Base-by-base conservation (phyloP, 2,329 filamentous ascomycete genomes). In the Colletotrichum eleusines region DNA sequence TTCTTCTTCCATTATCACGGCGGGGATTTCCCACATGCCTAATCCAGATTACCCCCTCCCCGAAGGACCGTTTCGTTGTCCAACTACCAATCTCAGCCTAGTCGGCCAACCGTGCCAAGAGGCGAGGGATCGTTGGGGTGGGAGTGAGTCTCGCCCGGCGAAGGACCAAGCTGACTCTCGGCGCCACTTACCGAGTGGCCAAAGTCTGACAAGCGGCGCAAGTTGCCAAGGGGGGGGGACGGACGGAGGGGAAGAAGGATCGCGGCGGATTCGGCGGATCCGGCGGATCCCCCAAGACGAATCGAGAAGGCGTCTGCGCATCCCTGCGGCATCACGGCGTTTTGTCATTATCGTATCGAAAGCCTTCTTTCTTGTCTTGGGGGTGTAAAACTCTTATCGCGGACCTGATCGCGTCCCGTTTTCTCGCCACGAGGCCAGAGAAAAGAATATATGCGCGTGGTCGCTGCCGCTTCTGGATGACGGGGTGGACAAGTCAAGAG, bases 161-260 rank as follows among this genome's bases (percentile, higher is more conserved):
- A 31, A 20, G 20, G 6, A 12, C 35, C n/a, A n/a, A 23, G 14
- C 40, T 8, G 53, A 12, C 53, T 26, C 33, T 38, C 31, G 18
- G 11, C n/a, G 33, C n/a, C n/a, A n/a, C n/a, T n/a, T n/a, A n/a
- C n/a, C n/a, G n/a, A n/a, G n/a, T n/a, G n/a, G n/a, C n/a, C n/a
- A n/a, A n/a, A n/a, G 42, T 44, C 40, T 46, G 40, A 59, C 40
- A 5, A 7, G 12, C 28, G 20, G 40, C 26, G 28, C 31, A 40
- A 16, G 14, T 35, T 48, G 57, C 57, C 57, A 60, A 60, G 57
- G 40, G 20, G 7, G 26, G 16, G 9, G 44, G 48, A 60, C n/a
- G n/a, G n/a, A n/a, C n/a, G n/a, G n/a, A n/a, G n/a, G n/a, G 57
- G 57, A 60, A 18, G 48, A 28, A 51, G 48, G 48, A 50, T 48